Evolutionary conservation across 768 basidiomycete species (phyloP).

Genomic region (Cyclocybe cylindracea): DNA sequence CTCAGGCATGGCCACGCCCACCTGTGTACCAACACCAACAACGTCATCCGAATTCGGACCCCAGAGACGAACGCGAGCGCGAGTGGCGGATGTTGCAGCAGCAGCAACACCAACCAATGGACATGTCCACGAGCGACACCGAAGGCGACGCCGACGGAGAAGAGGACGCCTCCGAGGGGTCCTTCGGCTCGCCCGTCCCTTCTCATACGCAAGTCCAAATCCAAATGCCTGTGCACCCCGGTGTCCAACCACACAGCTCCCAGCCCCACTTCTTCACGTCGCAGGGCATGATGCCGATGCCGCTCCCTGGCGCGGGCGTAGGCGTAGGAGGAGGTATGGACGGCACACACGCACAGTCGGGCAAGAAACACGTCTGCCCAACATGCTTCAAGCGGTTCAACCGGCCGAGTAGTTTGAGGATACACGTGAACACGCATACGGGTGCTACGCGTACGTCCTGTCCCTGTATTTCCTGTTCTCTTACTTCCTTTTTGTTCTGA

Average conservation of each 20-base stretch:
- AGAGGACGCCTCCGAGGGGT: neutral
- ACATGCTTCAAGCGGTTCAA: slow-evolving; percentile 68
- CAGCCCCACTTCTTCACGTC: neutral
- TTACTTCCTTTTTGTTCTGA: neutral
- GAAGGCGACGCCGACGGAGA: slow-evolving; percentile 2
- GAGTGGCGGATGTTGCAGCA: too few relatives aligned
- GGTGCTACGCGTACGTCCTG: slow-evolving; percentile 63
- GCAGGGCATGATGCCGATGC: slow-evolving; percentile 23
- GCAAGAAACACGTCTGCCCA: slow-evolving; percentile 50
- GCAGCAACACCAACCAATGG: neutral
- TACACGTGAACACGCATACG: slow-evolving; percentile 70
- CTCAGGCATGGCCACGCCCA: too few relatives aligned
- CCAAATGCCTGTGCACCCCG: too few relatives aligned
- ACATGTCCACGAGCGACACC: slow-evolving; percentile 13
- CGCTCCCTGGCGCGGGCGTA: slow-evolving; percentile 6
- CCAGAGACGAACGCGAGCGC: too few relatives aligned
- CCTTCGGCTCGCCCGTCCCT: too few relatives aligned
- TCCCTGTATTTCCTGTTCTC: slow-evolving; percentile 5
- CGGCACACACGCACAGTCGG: slow-evolving; percentile 19
- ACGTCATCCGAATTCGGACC: too few relatives aligned
- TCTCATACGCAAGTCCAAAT: too few relatives aligned
- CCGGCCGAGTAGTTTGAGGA: slow-evolving; percentile 65
- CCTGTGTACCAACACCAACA: too few relatives aligned
- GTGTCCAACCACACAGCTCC: too few relatives aligned
- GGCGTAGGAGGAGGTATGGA: too few relatives aligned